Evolutionary conservation across 495 filamentous ascomycete species (phyloP).

Genomic region (Podospora bellae-mahoneyi): DNA sequence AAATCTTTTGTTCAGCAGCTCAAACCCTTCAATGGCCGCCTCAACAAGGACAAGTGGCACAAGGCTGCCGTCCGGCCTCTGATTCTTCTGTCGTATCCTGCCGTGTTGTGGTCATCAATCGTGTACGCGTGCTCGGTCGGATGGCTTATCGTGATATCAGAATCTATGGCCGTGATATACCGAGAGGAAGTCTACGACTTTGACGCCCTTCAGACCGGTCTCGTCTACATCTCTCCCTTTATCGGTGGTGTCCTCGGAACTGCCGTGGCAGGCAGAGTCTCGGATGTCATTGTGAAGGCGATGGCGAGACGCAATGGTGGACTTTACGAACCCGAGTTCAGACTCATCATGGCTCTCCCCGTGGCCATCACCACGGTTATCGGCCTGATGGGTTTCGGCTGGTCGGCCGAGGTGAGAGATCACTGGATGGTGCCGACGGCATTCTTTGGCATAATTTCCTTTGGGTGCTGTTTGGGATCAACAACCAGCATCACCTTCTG

Average conservation of each 20-base stretch:
- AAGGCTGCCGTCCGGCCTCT: constrained; percentile 74
- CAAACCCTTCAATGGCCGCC: constrained; percentile 69
- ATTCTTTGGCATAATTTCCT: constrained; percentile 90
- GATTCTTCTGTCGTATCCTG: constrained; percentile 80
- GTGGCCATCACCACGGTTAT: constrained; percentile 75
- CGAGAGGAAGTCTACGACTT: constrained; percentile 71
- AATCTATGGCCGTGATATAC: constrained; percentile 77
- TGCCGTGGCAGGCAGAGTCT: constrained; percentile 83
- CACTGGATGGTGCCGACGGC: constrained; percentile 88
- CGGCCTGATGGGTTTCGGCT: constrained; percentile 91
- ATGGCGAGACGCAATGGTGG: constrained; percentile 86
- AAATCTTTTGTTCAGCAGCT: constrained; percentile 70
- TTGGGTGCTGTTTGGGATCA: constrained; percentile 86
- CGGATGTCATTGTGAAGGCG: constrained; percentile 73
- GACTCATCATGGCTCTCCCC: constrained; percentile 86
- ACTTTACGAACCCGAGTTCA: constrained; percentile 93
- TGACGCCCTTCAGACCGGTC: constrained; percentile 70
- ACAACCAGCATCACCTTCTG: constrained; percentile 96
- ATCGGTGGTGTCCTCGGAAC: constrained; percentile 86
- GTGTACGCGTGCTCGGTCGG: constrained; percentile 89
- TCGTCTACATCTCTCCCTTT: constrained; percentile 89
- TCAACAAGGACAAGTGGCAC: constrained; percentile 75
- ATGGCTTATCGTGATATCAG: constrained; percentile 91
- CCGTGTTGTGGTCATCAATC: constrained; percentile 84
- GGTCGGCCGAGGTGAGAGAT: constrained; percentile 73